phyloP scores from a whole-genome alignment of 352 stramenopile species.

The Phytopythium kandeliae region DNA sequence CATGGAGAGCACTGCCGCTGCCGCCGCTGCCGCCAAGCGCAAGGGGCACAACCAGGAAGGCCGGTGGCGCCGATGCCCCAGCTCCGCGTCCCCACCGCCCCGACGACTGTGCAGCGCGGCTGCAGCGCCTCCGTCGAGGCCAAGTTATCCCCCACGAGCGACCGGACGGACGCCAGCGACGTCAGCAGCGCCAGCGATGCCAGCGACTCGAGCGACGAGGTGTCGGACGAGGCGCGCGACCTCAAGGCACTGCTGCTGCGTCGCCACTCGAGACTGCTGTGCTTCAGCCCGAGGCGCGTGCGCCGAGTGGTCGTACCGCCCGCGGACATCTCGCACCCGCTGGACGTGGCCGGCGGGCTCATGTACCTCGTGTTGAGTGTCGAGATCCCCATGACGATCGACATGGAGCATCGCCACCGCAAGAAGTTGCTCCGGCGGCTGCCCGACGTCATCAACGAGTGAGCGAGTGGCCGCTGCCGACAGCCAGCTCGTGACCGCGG shows the following conservation, averaged over 20 bases:
- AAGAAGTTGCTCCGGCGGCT: constrained; percentile 28
- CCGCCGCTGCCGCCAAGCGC: too few species aligned
- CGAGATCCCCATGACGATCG: constrained; percentile 43
- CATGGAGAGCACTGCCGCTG: too few species aligned
- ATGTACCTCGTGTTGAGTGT: constrained; percentile 36
- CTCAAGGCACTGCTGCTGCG: constrained; percentile 24
- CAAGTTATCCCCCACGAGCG: neutral
- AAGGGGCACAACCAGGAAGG: too few species aligned
- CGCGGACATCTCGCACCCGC: constrained; percentile 31
- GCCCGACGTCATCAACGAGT: constrained; percentile 34
- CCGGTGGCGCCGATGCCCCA: too few species aligned
- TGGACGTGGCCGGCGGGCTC: constrained; percentile 24
- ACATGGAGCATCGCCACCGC: constrained; percentile 34
- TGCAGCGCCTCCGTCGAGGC: neutral
- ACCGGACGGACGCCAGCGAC: neutral
- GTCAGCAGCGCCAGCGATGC: neutral
- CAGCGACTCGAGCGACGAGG: neutral
- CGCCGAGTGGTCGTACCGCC: constrained; percentile 32
- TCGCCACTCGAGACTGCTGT: constrained; percentile 9
- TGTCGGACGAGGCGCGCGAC: constrained; percentile 16
- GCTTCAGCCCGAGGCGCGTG: constrained; percentile 36
- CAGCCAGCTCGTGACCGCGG: too few species aligned
- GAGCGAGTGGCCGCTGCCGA: too few species aligned
- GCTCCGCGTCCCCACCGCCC: too few species aligned
- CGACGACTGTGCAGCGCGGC: too few species aligned